Conservation (phyloP, 2,329 filamentous ascomycete genomes). For the Colletotrichum kahawae region DNA sequence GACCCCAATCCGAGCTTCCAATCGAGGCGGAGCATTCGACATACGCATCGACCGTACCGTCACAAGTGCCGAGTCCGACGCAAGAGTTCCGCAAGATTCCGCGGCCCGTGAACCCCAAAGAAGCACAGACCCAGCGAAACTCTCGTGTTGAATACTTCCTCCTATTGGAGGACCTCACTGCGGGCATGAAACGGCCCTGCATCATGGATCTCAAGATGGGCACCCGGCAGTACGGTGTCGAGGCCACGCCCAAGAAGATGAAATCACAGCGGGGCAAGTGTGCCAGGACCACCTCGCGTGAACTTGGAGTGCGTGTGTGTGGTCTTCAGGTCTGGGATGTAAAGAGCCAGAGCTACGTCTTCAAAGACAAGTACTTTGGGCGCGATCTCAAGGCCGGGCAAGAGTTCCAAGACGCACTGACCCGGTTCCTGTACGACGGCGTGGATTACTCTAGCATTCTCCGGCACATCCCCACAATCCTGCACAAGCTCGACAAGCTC, state of each 20-base stretch:
- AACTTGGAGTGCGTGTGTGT: constrained; percentile 91
- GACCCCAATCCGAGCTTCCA: background rate
- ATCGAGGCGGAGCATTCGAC: background rate
- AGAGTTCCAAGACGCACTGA: constrained; percentile 89
- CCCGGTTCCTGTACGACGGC: constrained; percentile 89
- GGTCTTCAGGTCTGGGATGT: constrained; percentile 97
- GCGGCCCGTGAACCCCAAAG: constrained; percentile 76
- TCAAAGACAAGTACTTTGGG: constrained; percentile 98
- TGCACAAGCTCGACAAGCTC: constrained; percentile 82
- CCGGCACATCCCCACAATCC: constrained; percentile 84
- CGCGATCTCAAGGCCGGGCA: constrained; percentile 84
- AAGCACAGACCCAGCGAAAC: constrained; percentile 68
- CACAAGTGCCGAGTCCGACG: constrained; percentile 41
- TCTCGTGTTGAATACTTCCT: constrained; percentile 89
- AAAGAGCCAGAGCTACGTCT: constrained; percentile 82
- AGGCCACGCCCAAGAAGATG: constrained; percentile 90
- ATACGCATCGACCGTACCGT: constrained; percentile 27
- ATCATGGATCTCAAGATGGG: constrained; percentile 99
- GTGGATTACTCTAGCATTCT: constrained; percentile 79
- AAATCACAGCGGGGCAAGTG: constrained; percentile 93
- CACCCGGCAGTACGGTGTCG: constrained; percentile 93
- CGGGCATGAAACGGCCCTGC: constrained; percentile 94
- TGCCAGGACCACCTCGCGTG: constrained; percentile 85
- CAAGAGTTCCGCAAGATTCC: constrained; percentile 50
- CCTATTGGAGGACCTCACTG: constrained; percentile 90